These are phyloP conservation scores for Ceratocystiopsis minuta DNA, from an alignment of 2,329 filamentous ascomycete genomes.

Conservation along the genomic window DNA sequence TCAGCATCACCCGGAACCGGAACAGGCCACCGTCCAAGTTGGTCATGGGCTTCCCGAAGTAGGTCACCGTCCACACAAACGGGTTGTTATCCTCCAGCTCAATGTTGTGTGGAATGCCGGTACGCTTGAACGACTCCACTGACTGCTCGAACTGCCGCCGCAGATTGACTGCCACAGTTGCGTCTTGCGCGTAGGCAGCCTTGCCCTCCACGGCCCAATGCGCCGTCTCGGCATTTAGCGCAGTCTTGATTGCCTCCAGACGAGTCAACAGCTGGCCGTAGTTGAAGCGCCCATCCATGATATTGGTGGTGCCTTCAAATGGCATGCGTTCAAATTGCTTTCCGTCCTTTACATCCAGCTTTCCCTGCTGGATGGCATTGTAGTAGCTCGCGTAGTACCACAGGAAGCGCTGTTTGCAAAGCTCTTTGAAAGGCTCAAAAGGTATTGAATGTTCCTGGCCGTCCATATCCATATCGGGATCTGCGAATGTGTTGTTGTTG, in stretches of 20 bases:
- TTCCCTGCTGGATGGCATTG: constrained; percentile 47
- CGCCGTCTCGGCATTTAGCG: constrained; percentile 52
- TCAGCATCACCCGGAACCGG: constrained; percentile 61
- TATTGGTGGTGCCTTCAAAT: constrained; percentile 61
- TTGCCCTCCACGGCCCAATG: constrained; percentile 56
- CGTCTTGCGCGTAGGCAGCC: constrained; percentile 42
- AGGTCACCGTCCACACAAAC: constrained; percentile 74
- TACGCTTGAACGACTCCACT: constrained; percentile 52
- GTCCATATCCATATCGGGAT: constrained; percentile 33
- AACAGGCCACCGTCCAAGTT: constrained; percentile 87
- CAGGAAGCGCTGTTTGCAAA: constrained; percentile 78
- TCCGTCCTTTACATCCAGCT: constrained; percentile 43
- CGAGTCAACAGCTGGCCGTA: constrained; percentile 58
- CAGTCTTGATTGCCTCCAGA: constrained; percentile 47
- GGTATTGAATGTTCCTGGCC: constrained; percentile 32
- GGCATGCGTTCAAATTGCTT: constrained; percentile 62
- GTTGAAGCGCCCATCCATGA: constrained; percentile 74
- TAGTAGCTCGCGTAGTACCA: constrained; percentile 94
- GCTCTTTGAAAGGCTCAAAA: constrained; percentile 77
- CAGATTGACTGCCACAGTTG: constrained; percentile 63
- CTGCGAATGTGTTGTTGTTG: too few relatives aligned
- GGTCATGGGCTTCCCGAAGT: constrained; percentile 84
- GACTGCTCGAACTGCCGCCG: constrained; percentile 74
- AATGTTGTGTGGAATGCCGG: constrained; percentile 56
- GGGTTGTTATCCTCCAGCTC: constrained; percentile 66